A percentile compares a stretch with the other conserved stretches of the same genome.
phyloP scores from a whole-genome alignment of 2,329 filamentous ascomycete species.

The Claviceps monticola region DNA sequence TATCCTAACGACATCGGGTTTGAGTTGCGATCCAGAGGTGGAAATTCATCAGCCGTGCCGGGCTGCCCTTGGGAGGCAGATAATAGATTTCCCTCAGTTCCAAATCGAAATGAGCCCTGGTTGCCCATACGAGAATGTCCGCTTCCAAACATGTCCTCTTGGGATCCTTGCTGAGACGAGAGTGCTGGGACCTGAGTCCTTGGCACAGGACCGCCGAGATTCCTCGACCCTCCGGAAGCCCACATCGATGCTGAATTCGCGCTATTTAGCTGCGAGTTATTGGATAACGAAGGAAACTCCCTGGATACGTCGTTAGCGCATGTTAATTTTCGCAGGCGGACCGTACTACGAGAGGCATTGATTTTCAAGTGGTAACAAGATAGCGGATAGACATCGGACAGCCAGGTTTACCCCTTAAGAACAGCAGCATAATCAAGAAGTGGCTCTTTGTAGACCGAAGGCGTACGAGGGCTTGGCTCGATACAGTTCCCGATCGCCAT shows the following conservation, averaged over 20 bases:
- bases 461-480: constrained; percentile 7
- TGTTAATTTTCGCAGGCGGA: not conserved
- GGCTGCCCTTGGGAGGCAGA: constrained; percentile 34
- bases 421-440: constrained; percentile 17
- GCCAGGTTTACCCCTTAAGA: constrained; percentile 16
- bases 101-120: constrained; percentile 41
- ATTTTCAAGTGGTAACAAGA: not conserved
- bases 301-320: constrained; percentile 20
- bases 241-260: constrained; percentile 39
- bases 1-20: constrained; percentile 40
- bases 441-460: not conserved
- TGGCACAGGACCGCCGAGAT: constrained; percentile 33
- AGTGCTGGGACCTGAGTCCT: constrained; percentile 38
- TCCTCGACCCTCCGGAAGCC: constrained; percentile 36
- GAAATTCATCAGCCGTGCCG: constrained; percentile 45
- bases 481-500: constrained; percentile 7
- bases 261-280: constrained; percentile 40
- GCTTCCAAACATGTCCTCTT: constrained; percentile 31
- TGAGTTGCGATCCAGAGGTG: constrained; percentile 41
- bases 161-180: constrained; percentile 34
- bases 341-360: not conserved
- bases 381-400: not conserved
- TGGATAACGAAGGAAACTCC: constrained; percentile 53
- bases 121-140: constrained; percentile 25
- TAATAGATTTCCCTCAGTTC: constrained; percentile 28